Percentiles rank a stretch among this genome's conserved stretches.
Evolutionary conservation across 495 filamentous ascomycete species (phyloP).

Genomic region (Neurospora sp.): DNA sequence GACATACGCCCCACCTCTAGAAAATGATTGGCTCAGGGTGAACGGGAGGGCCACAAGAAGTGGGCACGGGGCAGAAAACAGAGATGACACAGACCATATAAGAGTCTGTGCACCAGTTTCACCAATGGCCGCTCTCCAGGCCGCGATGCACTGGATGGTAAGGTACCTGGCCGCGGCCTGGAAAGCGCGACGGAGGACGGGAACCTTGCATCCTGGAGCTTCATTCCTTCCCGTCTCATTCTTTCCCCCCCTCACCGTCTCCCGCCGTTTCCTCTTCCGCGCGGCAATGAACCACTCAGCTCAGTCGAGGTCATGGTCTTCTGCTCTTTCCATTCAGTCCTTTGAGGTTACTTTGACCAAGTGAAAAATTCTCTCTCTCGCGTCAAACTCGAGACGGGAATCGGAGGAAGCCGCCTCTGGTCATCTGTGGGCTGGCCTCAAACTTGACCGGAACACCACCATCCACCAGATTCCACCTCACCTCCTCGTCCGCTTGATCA

Average conservation of each 20-base stretch:
- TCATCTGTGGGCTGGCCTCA: background rate
- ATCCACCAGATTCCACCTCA: too few species aligned
- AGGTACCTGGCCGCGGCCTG: background rate
- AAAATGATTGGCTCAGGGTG: background rate
- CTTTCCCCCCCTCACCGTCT: background rate
- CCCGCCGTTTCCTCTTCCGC: background rate
- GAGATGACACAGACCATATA: background rate
- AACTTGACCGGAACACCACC: background rate
- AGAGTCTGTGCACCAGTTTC: background rate
- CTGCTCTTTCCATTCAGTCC: background rate
- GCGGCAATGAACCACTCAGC: background rate
- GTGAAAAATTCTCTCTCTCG: background rate
- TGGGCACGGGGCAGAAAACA: background rate
- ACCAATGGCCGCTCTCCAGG: background rate
- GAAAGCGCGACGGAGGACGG: background rate
- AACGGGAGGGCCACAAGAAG: background rate
- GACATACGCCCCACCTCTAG: background rate
- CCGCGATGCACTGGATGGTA: background rate
- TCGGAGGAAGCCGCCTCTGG: background rate
- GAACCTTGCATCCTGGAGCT: background rate
- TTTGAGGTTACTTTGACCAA: background rate
- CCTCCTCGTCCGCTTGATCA: background rate
- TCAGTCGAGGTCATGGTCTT: background rate
- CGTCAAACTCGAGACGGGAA: background rate
- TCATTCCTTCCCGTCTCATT: background rate